Evolutionary conservation across 768 basidiomycete genomes (phyloP), one percentile per base, ranked within the genome.

Genomic region (Tephrocybe sp.): DNA sequence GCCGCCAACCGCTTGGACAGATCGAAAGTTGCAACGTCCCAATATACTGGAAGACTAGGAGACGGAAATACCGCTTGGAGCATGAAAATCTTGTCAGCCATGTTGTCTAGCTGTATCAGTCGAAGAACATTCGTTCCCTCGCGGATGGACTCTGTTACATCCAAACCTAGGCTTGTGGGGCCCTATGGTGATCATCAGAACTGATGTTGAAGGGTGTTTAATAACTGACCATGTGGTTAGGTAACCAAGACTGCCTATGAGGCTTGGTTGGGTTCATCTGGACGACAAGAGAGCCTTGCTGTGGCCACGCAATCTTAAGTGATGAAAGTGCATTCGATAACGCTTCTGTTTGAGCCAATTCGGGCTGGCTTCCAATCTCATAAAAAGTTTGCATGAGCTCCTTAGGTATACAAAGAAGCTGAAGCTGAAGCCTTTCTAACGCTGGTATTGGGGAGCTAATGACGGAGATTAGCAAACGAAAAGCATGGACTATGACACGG

Each of bases 41-140:
- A 54, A 27, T 37, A 44, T 18, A 5, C 19, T 24, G 19, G 11
- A 30, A 18, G 5, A 22, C 16, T 25, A 24, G 27, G 8, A 16
- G 35, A 19, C 24, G 37, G 26, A 19, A 19, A 37, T 35, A 61
- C 67, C 5, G 75, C 76, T 47, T 65, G 66, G 49, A 82, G 69
- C 18, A 76, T 61, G 54, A 82, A 82, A 2, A 71, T 63, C 49
- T 63, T 71, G 24, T 73, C 62, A 15, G 69, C 63, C 55, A 79
- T 63, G 41, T 60, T 60, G 5, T 68, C 68, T 13, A 84, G 62
- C 27, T 82, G 80, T 35, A 82, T 75, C 47, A 82, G 70, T 30
- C 74, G 70, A 45, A 84, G 60, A 4, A 67, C 60, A 60, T 83
- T 84, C 31, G 52, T 60, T 8, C 81, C 82, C 34, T 70, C 65